Conservation (phyloP, 2,329 filamentous ascomycete species). For the Rutstroemia sp. region DNA sequence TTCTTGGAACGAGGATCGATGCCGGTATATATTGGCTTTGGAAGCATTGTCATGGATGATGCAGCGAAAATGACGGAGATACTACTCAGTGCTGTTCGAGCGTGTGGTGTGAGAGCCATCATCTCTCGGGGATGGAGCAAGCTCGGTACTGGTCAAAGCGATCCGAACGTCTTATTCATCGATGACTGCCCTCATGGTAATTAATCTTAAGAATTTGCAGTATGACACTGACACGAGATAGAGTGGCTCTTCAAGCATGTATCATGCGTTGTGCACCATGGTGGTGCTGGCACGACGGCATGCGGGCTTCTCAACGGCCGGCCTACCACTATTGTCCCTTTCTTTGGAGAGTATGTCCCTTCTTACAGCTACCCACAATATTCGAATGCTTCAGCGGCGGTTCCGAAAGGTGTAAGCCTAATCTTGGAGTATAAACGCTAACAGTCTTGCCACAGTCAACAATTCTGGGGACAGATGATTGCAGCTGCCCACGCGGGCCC, state of each 20-base stretch:
- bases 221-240: not conserved
- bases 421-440: not conserved
- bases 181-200: constrained; percentile 65
- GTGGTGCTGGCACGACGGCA: constrained; percentile 43
- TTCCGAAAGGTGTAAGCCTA: not conserved
- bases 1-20: constrained; percentile 50
- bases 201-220: too few species aligned
- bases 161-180: constrained; percentile 61
- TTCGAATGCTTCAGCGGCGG: too few species aligned
- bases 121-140: constrained; percentile 72
- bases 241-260: constrained; percentile 62
- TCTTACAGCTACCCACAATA: too few species aligned
- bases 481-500: constrained; percentile 58
- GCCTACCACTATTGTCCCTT: constrained; percentile 60
- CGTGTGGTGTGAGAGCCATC: constrained; percentile 59
- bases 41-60: constrained; percentile 67
- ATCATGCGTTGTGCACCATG: constrained; percentile 18
- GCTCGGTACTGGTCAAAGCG: constrained; percentile 42
- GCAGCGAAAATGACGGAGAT: constrained; percentile 59
- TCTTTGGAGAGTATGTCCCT: constrained; percentile 55
- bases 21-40: constrained; percentile 69
- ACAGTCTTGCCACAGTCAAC: constrained; percentile 36
- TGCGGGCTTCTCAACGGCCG: constrained; percentile 63
- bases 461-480: constrained; percentile 72
- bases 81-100: constrained; percentile 60